A percentile compares a stretch with the other conserved stretches of the same genome.
Evolutionary conservation across 2,329 filamentous ascomycete species (phyloP).

Genomic region (Hysterium pulicare): DNA sequence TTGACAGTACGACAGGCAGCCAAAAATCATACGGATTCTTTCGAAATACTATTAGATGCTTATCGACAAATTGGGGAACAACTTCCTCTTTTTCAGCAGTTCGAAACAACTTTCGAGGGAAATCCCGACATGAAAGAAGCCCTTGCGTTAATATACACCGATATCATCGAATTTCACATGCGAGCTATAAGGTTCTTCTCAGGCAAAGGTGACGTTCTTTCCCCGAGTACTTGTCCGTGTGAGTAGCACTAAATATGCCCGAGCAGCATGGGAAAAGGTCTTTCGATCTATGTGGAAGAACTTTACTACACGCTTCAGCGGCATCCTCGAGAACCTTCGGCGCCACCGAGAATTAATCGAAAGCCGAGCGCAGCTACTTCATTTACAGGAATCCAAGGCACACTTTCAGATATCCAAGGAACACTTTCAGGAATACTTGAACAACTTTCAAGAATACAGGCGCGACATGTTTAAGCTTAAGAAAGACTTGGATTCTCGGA

Average conservation of each 20-base stretch:
- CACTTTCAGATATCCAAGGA: background rate
- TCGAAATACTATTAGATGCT: slow-evolving; percentile 9
- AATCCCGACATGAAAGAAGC: background rate
- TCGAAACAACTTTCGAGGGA: background rate
- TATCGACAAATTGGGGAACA: slow-evolving; percentile 11
- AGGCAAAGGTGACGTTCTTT: background rate
- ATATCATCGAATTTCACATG: slow-evolving; percentile 12
- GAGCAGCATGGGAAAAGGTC: slow-evolving; percentile 30
- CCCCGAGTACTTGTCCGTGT: background rate
- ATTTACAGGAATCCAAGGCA: background rate
- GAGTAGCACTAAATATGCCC: too few relatives aligned
- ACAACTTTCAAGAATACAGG: background rate
- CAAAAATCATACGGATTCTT: slow-evolving; percentile 6
- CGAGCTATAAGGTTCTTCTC: slow-evolving; percentile 8
- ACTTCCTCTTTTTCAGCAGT: slow-evolving; percentile 10
- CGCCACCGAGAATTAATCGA: slow-evolving; percentile 29
- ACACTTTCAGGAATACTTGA: background rate
- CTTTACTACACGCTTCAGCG: slow-evolving; percentile 24
- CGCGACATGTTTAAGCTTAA: background rate
- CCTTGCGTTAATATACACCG: slow-evolving; percentile 7
- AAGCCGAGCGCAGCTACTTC: slow-evolving; percentile 15
- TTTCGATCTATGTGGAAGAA: slow-evolving; percentile 33
- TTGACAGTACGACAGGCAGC: slow-evolving; percentile 5
- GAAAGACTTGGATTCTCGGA: slow-evolving; percentile 9
- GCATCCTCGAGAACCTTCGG: slow-evolving; percentile 26